Conservation (phyloP, 176 grass and related monocot species). For the Alloteropsis semialata region DNA sequence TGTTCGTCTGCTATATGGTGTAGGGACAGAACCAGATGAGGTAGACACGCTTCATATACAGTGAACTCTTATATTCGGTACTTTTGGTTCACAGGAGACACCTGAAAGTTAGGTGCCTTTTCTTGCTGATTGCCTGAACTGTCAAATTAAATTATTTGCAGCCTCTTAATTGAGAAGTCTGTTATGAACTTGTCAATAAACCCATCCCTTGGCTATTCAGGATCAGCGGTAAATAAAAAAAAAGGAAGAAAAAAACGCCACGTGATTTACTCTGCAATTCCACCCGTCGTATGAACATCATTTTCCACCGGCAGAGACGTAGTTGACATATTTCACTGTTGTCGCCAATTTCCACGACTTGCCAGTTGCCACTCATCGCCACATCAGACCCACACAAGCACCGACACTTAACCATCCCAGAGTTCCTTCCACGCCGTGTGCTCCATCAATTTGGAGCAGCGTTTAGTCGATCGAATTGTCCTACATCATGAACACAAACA, state of each 20-base stretch:
- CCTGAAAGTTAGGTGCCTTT: neutral
- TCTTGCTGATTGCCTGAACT: neutral
- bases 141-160: neutral
- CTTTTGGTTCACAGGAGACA: neutral
- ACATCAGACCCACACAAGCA: constrained; percentile 22
- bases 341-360: neutral
- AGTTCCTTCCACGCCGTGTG: neutral
- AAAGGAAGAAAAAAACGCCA: neutral
- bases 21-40: neutral
- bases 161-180: neutral
- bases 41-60: too few relatives aligned
- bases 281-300: neutral
- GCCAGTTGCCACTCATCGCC: neutral
- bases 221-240: too few relatives aligned
- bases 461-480: neutral
- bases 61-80: neutral
- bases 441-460: neutral
- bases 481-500: neutral
- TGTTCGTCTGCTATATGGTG: neutral
- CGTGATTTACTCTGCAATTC: neutral
- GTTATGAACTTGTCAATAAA: neutral
- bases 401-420: neutral
- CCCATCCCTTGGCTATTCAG: too few relatives aligned
- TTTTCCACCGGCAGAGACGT: constrained; percentile 16
- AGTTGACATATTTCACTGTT: neutral